Evolutionary conservation across 2,329 filamentous ascomycete species (phyloP), one percentile per base, ranked within the genome.

Genomic region (Pseudogymnoascus sp.): DNA sequence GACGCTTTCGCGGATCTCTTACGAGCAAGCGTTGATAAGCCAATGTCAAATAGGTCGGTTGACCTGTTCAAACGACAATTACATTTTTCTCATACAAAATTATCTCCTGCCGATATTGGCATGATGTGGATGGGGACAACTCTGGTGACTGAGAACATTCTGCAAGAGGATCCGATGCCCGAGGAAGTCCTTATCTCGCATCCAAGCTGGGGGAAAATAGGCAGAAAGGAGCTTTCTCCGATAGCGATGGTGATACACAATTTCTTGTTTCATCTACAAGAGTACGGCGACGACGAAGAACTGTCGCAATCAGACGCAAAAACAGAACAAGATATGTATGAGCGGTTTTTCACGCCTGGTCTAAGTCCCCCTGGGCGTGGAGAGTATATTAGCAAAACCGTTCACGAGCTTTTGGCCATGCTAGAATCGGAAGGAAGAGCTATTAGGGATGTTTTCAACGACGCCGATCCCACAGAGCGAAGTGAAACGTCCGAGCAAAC

Each of bases 1-100:
- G 66, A 66, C 13, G 71, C 71, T 35, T 73, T 73, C 60, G 69
- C 71, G 58, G 71, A 73, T 58, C 59, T 73, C 17, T 66, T 73
- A 3, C 48, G 59, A 25, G 69, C 61, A 31, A 66, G 62, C 15
- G 64, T 59, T 12, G 61, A 61, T 10, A 35, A 42, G 6, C 35
- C 42, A 25, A 58, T 55, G 48, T 29, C 29, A 13, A 15, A 33
- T 9, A 4, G 17, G 10, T 55, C 48, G 29, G 29, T n/a, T 21
- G 2, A 5, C 2, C 10, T 15, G 3, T n/a, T 55, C 10, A 29
- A 33, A 21, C 21, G 21, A 21, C 21, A 21, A 21, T 21, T 21
- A 21, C 21, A 21, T 21, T 21, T 21, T 21, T 21, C 21, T 21
- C 21, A 21, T 55, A 33, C 48, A 13, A 55, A 17, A 33, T 17